Evolutionary conservation across 768 basidiomycete genomes (phyloP), one percentile per base, ranked within the genome.

Genomic region (Termitomyces sp.): DNA sequence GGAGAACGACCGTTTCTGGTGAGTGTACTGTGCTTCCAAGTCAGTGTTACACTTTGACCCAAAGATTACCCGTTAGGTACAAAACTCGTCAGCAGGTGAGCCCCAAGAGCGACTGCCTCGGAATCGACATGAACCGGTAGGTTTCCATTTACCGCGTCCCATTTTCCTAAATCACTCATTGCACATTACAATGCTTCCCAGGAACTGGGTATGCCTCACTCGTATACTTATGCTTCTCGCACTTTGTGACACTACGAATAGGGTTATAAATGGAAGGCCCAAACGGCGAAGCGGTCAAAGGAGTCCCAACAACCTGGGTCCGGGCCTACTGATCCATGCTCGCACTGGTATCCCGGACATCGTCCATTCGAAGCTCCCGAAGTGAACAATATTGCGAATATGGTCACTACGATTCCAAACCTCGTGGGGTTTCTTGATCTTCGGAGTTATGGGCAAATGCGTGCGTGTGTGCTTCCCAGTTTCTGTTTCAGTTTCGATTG

Each of bases 361-460:
- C 80, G 85, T 8, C 77, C 91, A 0, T 95, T 94, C 73, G 84
- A 94, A 69, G 82, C 91, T 0, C 82, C 84, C 2, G 92, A 95
- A 71, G 86, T 87, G 18, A 86, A 85, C 72, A 89, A 85, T 62
- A 81, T 94, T 60, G 87, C 88, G 4, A 86, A 88, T 66, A 91
- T 84, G 70, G 75, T 91, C 57, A 76, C 77, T 20, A 78, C 77
- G 7, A 73, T 84, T 12, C 77, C 82, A 7, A 77, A 80, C 62
- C 74, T 91, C 16, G 77, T 81, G 20, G 87, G 79, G 2, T 94
- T 91, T 71, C 60, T 93, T 36, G 91, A 94, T 73, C 70, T 93
- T 55, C 79, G 93, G 64, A 90, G 87, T 66, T 95, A 92, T 67
- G 92, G 92, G 0, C 91, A 94, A 70, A 88, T 92, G 81, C 70